Percentiles rank a stretch among this genome's conserved stretches.
Conservation (phyloP, 2,329 filamentous ascomycete species). For the Basipetospora chlamydospora region DNA sequence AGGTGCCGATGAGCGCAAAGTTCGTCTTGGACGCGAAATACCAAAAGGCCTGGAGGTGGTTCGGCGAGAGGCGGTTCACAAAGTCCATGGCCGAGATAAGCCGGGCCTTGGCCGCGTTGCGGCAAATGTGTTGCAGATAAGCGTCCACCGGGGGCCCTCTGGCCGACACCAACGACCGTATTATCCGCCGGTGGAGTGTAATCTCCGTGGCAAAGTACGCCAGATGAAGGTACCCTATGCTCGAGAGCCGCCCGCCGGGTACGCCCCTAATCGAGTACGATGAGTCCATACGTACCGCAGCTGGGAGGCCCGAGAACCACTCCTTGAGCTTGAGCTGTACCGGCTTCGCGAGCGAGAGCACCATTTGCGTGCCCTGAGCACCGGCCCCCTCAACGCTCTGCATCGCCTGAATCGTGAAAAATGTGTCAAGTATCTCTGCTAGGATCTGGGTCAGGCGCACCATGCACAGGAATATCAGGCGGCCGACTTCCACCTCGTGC, state of each 20-base stretch:
- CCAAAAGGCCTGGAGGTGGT: conserved; percentile 86
- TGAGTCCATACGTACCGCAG: conserved; percentile 51
- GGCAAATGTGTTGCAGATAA: conserved; percentile 83
- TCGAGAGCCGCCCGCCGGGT: conserved; percentile 34
- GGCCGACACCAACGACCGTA: conserved; percentile 51
- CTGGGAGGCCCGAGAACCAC: conserved; percentile 61
- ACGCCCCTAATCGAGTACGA: conserved; percentile 23
- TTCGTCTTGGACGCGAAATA: conserved; percentile 79
- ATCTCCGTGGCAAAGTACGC: conserved; percentile 93
- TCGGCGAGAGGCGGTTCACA: conserved; percentile 77
- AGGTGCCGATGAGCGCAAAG: conserved; percentile 89
- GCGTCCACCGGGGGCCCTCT: conserved; percentile 41
- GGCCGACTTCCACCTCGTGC: conserved; percentile 51
- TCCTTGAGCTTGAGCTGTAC: conserved; percentile 73
- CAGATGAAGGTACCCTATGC: conserved; percentile 68
- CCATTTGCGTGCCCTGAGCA: conserved; percentile 54
- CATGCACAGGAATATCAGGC: conserved; percentile 60
- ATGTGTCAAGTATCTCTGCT: conserved; percentile 67
- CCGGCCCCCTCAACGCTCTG: conserved; percentile 52
- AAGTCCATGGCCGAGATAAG: conserved; percentile 96
- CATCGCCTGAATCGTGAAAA: conserved; percentile 68
- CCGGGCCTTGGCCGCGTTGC: conserved; percentile 82
- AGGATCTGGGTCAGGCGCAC: conserved; percentile 62
- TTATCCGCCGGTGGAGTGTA: conserved; percentile 79
- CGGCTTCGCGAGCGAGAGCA: conserved; percentile 63